Percentiles rank a stretch among this genome's conserved stretches.
Evolutionary conservation across 176 grass and related monocot species (phyloP).

Genomic region (Phoenix dactylifera): DNA sequence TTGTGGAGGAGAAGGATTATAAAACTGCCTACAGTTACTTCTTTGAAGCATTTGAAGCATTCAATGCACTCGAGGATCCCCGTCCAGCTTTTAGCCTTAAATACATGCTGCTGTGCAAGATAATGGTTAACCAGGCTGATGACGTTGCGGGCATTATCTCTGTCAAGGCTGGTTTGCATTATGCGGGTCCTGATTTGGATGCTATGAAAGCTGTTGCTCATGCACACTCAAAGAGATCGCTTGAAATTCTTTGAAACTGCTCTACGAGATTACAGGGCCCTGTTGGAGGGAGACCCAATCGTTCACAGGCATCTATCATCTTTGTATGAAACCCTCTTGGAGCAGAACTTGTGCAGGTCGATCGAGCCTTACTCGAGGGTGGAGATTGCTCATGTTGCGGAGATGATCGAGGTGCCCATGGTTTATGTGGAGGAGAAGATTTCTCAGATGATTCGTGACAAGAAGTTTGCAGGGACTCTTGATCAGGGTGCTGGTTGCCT

Average conservation of each 20-base stretch:
- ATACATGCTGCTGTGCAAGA: constrained; percentile 96
- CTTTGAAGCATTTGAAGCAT: constrained; percentile 81
- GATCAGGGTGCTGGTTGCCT: constrained; percentile 80
- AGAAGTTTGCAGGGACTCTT: constrained; percentile 70
- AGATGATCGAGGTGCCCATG: constrained; percentile 64
- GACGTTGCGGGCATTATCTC: constrained; percentile 71
- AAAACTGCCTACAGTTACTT: constrained; percentile 91
- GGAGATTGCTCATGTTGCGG: constrained; percentile 62
- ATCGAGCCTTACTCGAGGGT: constrained; percentile 74
- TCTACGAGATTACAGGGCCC: constrained; percentile 46
- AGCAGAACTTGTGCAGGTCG: constrained; percentile 78
- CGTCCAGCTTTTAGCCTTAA: constrained; percentile 66
- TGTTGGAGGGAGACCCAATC: constrained; percentile 75
- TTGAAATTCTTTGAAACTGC: constrained; percentile 80
- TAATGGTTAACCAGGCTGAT: constrained; percentile 89
- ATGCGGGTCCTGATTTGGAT: constrained; percentile 76
- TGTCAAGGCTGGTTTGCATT: constrained; percentile 63
- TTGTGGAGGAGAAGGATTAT: constrained; percentile 89
- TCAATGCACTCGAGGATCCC: constrained; percentile 52
- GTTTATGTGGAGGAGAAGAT: constrained; percentile 76
- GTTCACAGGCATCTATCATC: constrained; percentile 75
- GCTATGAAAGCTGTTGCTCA: constrained; percentile 79
- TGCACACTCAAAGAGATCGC: no score
- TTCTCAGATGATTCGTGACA: constrained; percentile 80
- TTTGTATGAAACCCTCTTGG: constrained; percentile 69